Base-by-base conservation (phyloP, 768 basidiomycete species). In the Boletus speciosus region DNA sequence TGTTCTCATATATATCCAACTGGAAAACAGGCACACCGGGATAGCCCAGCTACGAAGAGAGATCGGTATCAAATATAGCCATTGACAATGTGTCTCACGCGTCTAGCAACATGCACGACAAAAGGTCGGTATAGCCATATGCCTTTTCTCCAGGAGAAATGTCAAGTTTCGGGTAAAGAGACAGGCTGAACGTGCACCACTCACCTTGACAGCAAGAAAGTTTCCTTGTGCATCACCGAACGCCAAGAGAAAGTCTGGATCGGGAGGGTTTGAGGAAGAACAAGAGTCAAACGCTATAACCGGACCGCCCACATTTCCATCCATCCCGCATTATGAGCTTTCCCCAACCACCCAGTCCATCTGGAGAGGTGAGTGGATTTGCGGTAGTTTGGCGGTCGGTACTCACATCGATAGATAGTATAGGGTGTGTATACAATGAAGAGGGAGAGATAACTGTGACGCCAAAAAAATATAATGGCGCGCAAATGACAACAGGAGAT, bases 101-200 rank as follows among this genome's bases (percentile, higher is more conserved):
- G 63, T 92, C 89, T 41, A 94, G 83, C n/a, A 94, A 79, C 89
- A 93, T 93, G 64, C 89, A 91, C 0, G 92, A 93, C 36, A 94
- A 74, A 5, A 94, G 76, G 61, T 89, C 90, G 36, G 91, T 93
- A 72, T 89, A 93, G 71, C 85, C 76, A 65, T 85, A 93, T 19
- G 91, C 89, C 82, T 86, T 47, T 43, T 32, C 5, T 4, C 29
- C 31, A 54, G 21, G 14, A 41, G 6, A 27, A 25, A 27, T 8
- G 42, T 44, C 34, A 27, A 2, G 25, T 49, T 35, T 48, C 19
- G 34, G 10, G 25, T 4, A 37, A 6, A 45, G 34, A 23, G 21
- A 38, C 38, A 14, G 9, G n/a, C 6, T 16, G 23, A 31, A 36
- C 27, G 21, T 29, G 7, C 19, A 34, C 2, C 2, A 31, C 68